Base-by-base conservation (phyloP, 371 early-diverging fungal genomes). In the Nematocida sp. region DNA sequence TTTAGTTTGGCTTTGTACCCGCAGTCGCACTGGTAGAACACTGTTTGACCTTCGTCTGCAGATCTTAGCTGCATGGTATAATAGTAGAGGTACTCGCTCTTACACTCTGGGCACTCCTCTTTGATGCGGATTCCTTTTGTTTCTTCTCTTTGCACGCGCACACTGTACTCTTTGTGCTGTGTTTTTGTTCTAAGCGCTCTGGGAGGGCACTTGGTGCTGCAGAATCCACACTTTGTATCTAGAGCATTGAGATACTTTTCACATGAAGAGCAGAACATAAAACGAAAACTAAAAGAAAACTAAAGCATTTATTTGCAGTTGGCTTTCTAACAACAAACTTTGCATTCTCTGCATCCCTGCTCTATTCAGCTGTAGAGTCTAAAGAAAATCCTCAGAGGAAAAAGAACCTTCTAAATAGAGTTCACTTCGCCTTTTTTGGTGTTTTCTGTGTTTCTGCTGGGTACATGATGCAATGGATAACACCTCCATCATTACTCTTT, bases 21-120 rank as follows among this genome's bases (percentile, higher is more conserved):
- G 87, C 98, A 98, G 81, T 93, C 91, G 84, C 98, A 98, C 79
- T 87, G 88, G 84, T 94, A 96, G 82, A 98, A 98, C 15, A 98
- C 90, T 0, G 98, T 98, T 85, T 96, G 96, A 45, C 98, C 98
- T 89, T 98, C 98, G 87, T 98, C 98, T 19, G 96, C 96, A 53
- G 92, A 92, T 66, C 98, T 89, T 75, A 96, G 82, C 82, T 98
- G 98, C 86, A 93, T 91, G 0, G 96, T 95, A 82, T 94, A 90
- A 84, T 93, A 98, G 52, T 87, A 89, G 92, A 98, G 92, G 84
- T 95, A 92, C 11, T 88, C 88, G 34, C 87, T 85, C 38, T 87
- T 90, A 64, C 84, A 84, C 15, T 84, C 82, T n/a, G 94, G 93
- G 84, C 98, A 97, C 75, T 88, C 89, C 81, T 95, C 92, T 80